Conservation (phyloP, 2,329 filamentous ascomycete genomes). For the Fusarium subglutinans region DNA sequence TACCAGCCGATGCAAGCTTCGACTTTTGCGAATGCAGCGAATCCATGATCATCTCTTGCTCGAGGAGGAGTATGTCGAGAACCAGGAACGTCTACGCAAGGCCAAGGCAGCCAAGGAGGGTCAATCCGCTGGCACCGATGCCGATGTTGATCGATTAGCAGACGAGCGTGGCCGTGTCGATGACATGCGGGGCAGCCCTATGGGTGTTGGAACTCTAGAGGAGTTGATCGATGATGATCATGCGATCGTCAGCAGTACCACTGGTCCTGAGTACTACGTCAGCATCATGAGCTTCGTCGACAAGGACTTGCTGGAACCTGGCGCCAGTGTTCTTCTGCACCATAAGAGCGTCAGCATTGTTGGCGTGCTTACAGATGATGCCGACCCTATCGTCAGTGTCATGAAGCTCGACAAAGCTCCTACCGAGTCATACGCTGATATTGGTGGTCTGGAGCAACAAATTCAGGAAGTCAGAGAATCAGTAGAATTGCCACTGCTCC, state of each 20-base stretch:
- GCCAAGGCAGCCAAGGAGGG: conserved; percentile 83
- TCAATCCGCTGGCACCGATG: conserved; percentile 74
- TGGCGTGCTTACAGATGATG: conserved; percentile 94
- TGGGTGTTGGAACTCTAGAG: conserved; percentile 97
- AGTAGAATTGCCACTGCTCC: conserved; percentile 91
- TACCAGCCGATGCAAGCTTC: conserved; percentile 95
- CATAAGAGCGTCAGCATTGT: conserved; percentile 99
- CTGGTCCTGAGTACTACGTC: conserved; percentile 98
- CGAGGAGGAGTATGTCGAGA: conserved; percentile 99
- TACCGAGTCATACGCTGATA: conserved; percentile 97
- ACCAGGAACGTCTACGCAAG: conserved; percentile 95
- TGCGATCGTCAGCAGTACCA: conserved; percentile 96
- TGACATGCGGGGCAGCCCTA: conserved; percentile 97
- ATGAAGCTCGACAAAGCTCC: conserved; percentile 99
- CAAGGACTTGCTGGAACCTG: conserved; percentile 96
- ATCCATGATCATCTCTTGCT: conserved; percentile 97
- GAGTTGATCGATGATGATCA: conserved; percentile 99
- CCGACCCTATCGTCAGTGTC: conserved; percentile 93
- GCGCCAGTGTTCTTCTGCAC: conserved; percentile 92
- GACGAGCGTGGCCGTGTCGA: conserved; percentile 95
- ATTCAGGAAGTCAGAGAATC: conserved; percentile 99
- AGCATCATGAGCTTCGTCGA: conserved; percentile 99
- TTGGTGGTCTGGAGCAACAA: conserved; percentile 92
- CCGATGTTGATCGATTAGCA: conserved; percentile 82
- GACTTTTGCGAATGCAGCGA: conserved; percentile 96